Conservation (phyloP, 768 basidiomycete species). For the Amanita brunnescens region DNA sequence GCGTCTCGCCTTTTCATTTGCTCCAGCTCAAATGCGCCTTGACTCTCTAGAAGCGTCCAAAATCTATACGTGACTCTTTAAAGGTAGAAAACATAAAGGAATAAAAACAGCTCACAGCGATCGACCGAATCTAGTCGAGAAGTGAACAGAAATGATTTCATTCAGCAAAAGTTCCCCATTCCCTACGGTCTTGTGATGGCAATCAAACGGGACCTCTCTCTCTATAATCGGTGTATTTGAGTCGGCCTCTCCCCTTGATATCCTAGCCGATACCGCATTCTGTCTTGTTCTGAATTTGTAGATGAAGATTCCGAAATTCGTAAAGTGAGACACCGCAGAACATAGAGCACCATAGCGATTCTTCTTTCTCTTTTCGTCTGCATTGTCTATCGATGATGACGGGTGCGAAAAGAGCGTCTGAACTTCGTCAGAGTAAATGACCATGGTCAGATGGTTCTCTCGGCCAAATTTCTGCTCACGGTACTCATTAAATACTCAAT, state of each 20-base stretch:
- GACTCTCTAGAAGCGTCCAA: background rate
- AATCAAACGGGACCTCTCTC: background rate
- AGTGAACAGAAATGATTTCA: background rate
- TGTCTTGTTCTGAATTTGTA: background rate
- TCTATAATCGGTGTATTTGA: background rate
- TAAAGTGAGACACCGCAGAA: too few species aligned
- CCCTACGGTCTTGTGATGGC: background rate
- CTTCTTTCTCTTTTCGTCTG: too few species aligned
- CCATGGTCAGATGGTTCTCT: too few species aligned
- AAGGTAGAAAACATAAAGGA: background rate
- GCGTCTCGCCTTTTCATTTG: conserved; percentile 52
- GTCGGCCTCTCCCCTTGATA: background rate
- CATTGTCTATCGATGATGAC: too few species aligned
- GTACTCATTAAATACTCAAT: too few species aligned
- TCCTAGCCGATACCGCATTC: background rate
- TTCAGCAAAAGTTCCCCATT: background rate
- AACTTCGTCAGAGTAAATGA: too few species aligned
- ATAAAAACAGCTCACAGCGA: background rate
- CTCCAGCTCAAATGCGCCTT: background rate
- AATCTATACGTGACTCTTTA: background rate
- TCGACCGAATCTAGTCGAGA: background rate
- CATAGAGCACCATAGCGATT: too few species aligned
- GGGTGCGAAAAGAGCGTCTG: too few species aligned
- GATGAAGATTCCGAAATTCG: too few species aligned
- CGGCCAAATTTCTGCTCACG: too few species aligned